Evolutionary conservation across 768 basidiomycete species (phyloP).

Genomic region (Galerina marginata): DNA sequence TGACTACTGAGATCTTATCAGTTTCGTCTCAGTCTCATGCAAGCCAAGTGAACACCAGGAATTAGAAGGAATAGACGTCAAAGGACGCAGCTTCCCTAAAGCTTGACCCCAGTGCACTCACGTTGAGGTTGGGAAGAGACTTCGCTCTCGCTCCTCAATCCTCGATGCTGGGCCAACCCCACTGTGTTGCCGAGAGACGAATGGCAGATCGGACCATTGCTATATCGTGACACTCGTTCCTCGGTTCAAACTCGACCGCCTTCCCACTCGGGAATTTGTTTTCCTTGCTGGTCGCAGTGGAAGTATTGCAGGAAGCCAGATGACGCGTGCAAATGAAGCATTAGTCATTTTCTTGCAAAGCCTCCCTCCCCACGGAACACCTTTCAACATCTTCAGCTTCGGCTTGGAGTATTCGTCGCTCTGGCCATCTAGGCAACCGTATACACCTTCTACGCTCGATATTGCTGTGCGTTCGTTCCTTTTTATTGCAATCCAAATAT

Average conservation of each 20-base stretch:
- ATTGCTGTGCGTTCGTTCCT: background rate
- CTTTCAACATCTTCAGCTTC: conserved; percentile 11
- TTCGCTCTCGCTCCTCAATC: conserved; percentile 7
- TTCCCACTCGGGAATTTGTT: conserved; percentile 1
- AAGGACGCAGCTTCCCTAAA: conserved; percentile 1
- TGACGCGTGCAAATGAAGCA: conserved; percentile 7
- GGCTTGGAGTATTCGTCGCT: background rate
- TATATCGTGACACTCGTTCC: conserved; percentile 8
- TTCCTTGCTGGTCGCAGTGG: conserved; percentile 9
- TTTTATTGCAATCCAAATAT: background rate
- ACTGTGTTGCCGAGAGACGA: conserved; percentile 8
- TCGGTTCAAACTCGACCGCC: background rate
- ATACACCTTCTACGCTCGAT: background rate
- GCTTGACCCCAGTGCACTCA: background rate
- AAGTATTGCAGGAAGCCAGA: background rate
- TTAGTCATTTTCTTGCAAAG: conserved; percentile 6
- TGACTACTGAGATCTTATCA: background rate
- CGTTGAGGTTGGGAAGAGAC: background rate
- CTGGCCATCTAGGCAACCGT: conserved; percentile 3
- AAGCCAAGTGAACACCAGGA: background rate
- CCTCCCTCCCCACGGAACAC: conserved; percentile 3
- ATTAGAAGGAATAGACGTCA: background rate
- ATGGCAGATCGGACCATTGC: background rate
- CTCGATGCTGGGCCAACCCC: conserved; percentile 1
- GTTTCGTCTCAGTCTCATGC: conserved; percentile 1